phyloP scores from a whole-genome alignment of 768 basidiomycete genomes.

The Saitozyma sp. region DNA sequence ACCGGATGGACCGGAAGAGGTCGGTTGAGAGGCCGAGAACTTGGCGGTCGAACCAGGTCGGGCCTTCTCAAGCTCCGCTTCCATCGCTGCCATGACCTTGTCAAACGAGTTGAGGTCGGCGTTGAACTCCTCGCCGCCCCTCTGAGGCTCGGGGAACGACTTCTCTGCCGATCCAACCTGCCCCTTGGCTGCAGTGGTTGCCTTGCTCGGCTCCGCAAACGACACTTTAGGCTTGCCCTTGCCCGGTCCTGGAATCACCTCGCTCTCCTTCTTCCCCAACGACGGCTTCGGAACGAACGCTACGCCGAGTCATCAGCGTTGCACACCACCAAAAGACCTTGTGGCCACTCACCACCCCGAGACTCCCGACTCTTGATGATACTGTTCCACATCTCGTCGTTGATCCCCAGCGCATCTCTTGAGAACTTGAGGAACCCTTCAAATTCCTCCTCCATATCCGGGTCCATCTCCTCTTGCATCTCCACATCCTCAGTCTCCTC shows the following conservation, averaged over 20 bases:
- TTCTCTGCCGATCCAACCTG: constrained; percentile 7
- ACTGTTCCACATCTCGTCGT: constrained; percentile 81
- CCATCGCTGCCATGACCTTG: constrained; percentile 93
- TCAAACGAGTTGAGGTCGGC: constrained; percentile 87
- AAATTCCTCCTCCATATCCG: constrained; percentile 90
- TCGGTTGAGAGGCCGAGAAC: constrained; percentile 16
- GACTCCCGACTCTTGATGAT: constrained; percentile 75
- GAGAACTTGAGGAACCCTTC: constrained; percentile 96
- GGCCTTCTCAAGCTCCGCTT: constrained; percentile 66
- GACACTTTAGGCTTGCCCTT: neutral
- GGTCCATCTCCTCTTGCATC: constrained; percentile 50
- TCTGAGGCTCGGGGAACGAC: neutral
- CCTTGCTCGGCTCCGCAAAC: neutral
- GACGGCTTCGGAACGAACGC: constrained; percentile 41
- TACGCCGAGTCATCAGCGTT: constrained; percentile 9
- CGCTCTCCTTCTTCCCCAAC: neutral
- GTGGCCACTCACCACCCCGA: constrained; percentile 71
- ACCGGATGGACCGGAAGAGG: constrained; percentile 17
- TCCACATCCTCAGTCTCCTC: constrained; percentile 63
- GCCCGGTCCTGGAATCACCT: neutral
- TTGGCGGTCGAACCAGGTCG: constrained; percentile 10
- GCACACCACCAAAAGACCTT: neutral
- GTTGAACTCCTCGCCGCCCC: constrained; percentile 53
- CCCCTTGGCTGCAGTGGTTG: constrained; percentile 9
- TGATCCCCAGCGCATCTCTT: constrained; percentile 83